Evolutionary conservation across 208 protist species (phyloP).

Genomic region (Willaertia magna): DNA sequence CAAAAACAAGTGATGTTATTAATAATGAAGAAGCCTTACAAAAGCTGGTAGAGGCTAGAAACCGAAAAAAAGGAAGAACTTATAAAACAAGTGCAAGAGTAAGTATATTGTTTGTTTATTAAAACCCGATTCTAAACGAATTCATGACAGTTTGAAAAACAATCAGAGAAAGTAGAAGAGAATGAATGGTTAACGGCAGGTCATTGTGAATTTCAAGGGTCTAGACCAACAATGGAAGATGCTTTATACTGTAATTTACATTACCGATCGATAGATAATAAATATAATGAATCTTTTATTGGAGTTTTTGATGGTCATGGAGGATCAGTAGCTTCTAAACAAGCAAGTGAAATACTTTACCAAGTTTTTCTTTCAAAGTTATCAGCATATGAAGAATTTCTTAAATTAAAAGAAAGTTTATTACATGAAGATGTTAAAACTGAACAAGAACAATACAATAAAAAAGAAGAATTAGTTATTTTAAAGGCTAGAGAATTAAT

Average conservation of each 20-base stretch:
- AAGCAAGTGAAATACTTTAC: not conserved
- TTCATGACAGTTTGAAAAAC: not conserved
- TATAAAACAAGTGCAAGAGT: not conserved
- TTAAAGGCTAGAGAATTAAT: not conserved
- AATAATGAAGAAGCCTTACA: not conserved
- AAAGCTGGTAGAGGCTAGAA: not conserved
- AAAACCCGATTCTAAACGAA: not conserved
- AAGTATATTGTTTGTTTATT: not conserved
- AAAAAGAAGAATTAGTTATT: not conserved
- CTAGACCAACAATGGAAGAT: not conserved
- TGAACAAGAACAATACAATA: too few species aligned
- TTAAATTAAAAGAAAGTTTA: too few species aligned
- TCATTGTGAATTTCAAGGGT: not conserved
- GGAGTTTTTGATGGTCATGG: conserved; percentile 2
- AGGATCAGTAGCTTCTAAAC: not conserved
- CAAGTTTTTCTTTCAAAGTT: not conserved
- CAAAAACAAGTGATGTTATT: not conserved
- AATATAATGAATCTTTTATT: not conserved
- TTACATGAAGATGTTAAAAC: not conserved
- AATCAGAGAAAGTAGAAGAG: not conserved
- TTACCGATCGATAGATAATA: not conserved
- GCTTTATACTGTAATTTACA: not conserved
- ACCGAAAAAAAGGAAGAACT: not conserved
- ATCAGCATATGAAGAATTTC: not conserved
- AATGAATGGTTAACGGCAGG: not conserved